Conservation (phyloP, 495 filamentous ascomycete genomes). For the Penicillium turbatum region DNA sequence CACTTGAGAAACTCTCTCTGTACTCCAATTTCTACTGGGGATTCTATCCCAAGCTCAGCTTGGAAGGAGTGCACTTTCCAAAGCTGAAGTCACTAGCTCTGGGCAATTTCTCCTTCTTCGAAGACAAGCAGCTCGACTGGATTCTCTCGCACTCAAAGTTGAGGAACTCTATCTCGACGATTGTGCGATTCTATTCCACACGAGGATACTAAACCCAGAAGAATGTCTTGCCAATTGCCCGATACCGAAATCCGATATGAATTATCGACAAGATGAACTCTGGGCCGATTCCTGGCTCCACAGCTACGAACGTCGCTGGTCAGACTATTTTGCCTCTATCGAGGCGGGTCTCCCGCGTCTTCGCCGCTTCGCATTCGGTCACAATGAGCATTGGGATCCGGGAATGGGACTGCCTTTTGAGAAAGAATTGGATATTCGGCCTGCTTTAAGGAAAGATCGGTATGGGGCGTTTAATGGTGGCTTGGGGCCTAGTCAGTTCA, state of each 20-base stretch:
- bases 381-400: neutral
- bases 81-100: conserved; percentile 21
- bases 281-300: neutral
- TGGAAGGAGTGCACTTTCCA: conserved; percentile 19
- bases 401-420: conserved; percentile 15
- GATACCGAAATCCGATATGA: conserved; percentile 2
- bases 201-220: neutral
- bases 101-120: conserved; percentile 22
- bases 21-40: conserved; percentile 21
- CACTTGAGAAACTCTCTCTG: conserved; percentile 24
- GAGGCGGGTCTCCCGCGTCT: conserved; percentile 9
- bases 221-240: neutral
- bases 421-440: conserved; percentile 5
- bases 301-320: conserved; percentile 20
- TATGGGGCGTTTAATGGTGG: conserved; percentile 5
- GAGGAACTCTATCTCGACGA: conserved; percentile 23
- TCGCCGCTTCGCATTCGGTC: conserved; percentile 18
- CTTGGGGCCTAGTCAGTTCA: neutral
- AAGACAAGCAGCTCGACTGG: conserved; percentile 28
- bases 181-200: conserved; percentile 18
- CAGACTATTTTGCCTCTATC: conserved; percentile 20
- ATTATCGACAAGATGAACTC: neutral
- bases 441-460: neutral
- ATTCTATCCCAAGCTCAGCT: conserved; percentile 19
- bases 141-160: conserved; percentile 22